Percentiles rank a stretch among this genome's conserved stretches.
These are phyloP conservation scores for Pelargonium australe DNA, from an alignment of 441 rosid species.

Conservation along the genomic window DNA sequence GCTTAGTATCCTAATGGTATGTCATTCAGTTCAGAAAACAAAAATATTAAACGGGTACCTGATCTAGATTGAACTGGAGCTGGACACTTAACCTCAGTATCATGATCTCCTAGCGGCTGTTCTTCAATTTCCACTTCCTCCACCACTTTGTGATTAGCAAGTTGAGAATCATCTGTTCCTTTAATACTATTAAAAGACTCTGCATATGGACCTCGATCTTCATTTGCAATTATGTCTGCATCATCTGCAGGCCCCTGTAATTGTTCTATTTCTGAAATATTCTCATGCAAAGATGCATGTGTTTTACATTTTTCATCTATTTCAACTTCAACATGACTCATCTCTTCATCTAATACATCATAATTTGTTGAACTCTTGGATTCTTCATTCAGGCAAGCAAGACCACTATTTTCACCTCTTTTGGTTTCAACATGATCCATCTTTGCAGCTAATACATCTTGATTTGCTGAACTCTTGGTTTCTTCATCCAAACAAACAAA, in stretches of 20 bases:
- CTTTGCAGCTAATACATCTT: conserved; percentile 19
- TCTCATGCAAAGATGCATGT: conserved; percentile 27
- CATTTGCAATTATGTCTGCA: conserved; percentile 19
- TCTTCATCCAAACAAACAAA: conserved; percentile 23
- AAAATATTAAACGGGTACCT: conserved; percentile 23
- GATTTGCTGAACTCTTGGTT: conserved; percentile 15
- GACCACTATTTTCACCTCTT: conserved; percentile 17
- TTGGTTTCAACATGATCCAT: conserved; percentile 16
- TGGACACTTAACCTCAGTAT: conserved; percentile 25
- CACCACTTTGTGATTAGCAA: conserved; percentile 22
- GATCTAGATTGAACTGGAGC: conserved; percentile 23
- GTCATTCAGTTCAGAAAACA: neutral
- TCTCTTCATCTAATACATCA: conserved; percentile 19
- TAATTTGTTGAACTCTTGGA: conserved; percentile 15
- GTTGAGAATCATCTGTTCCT: conserved; percentile 22
- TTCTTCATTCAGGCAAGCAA: conserved; percentile 23
- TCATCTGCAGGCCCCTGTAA: conserved; percentile 22
- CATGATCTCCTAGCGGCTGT: conserved; percentile 32
- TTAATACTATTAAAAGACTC: conserved; percentile 22
- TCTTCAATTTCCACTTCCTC: conserved; percentile 34
- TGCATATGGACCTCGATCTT: conserved; percentile 12
- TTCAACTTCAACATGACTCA: conserved; percentile 15
- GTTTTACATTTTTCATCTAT: conserved; percentile 24
- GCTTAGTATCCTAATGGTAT: neutral
- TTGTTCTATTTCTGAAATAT: conserved; percentile 25